Evolutionary conservation across 2,329 filamentous ascomycete species (phyloP), one percentile per base, ranked within the genome.

Genomic region (Penicillium hesseltinei): DNA sequence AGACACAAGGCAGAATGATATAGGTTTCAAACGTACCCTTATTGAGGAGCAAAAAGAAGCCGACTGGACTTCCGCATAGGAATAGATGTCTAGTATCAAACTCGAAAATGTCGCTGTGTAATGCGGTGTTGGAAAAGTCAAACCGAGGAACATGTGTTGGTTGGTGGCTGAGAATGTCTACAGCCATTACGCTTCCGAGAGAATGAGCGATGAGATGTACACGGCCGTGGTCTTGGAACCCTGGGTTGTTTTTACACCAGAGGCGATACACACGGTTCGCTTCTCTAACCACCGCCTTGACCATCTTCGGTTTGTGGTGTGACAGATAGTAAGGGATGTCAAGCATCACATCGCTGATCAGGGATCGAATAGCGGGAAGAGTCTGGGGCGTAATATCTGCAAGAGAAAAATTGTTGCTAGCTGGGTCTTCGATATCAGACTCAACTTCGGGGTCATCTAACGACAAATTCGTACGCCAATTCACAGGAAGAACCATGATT

Each of bases 271-370:
- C 90, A 5, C 93, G 85, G 69, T 99, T 99, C 8, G 94, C 93
- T 77, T 99, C 94, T 57, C 83, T 84, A 40, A 96, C 88, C 47
- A 97, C 87, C 1, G 94, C 92, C 43, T 88, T 83, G 50, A 96
- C 89, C 92, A 99, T 97, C 73, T 92, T 96, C 4, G 88, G 85
- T 69, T 97, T 96, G 75, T 97, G 93, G 58, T 95, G 90, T 0
- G 93, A 97, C 77, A 99, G 88, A 76, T 97, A 99, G 71, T 96
- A 97, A 0, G 94, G 94, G 49, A 99, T 93, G 71, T 99, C 94
- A 49, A 97, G 88, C 91, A 99, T 97, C 66, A 99, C 91, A 72
- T 99, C 94, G 42, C 90, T 95, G 60, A 99, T 95, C 71, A 99
- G 86, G 69, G 89, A 91, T 45, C 94, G 88, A n/a, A 99, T 89